Evolutionary conservation across 2,329 filamentous ascomycete species (phyloP).

Genomic region (Fusarium acutatum): DNA sequence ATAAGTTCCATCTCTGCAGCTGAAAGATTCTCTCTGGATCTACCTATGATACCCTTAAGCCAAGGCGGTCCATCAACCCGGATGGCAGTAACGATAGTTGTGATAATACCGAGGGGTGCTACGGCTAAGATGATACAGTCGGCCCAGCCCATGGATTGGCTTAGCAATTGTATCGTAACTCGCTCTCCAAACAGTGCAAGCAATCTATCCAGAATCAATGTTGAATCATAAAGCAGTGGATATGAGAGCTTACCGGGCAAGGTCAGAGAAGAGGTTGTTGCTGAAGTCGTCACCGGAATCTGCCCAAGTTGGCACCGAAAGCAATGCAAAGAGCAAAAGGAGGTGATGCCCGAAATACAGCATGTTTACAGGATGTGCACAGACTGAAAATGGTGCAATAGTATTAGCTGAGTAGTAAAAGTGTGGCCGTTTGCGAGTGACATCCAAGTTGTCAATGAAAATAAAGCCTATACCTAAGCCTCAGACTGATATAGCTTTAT

Average conservation of each 20-base stretch:
- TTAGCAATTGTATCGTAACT: slow-evolving; percentile 58
- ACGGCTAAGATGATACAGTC: slow-evolving; percentile 58
- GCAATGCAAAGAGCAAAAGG: no score
- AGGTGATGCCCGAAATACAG: no score
- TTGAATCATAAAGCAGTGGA: no score
- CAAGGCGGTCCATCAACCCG: slow-evolving; percentile 53
- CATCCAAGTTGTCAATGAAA: no score
- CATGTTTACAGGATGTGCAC: no score
- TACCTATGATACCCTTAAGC: slow-evolving; percentile 54
- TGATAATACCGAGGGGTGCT: slow-evolving; percentile 56
- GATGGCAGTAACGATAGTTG: slow-evolving; percentile 54
- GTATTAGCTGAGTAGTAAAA: no score
- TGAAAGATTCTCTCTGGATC: slow-evolving; percentile 53
- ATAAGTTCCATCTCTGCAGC: slow-evolving; percentile 54
- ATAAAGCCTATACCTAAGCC: no score
- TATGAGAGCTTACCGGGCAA: background rate
- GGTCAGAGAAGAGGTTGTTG: background rate
- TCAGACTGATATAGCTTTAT: no score
- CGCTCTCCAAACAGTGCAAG: slow-evolving; percentile 53
- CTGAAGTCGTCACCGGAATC: background rate
- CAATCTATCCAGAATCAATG: no score
- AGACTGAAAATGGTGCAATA: no score
- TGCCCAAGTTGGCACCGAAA: background rate
- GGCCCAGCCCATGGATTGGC: slow-evolving; percentile 49
- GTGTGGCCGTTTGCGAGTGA: no score